These are phyloP conservation scores for Xylaria telfairii DNA, from an alignment of 495 filamentous ascomycete species.

Conservation along the genomic window DNA sequence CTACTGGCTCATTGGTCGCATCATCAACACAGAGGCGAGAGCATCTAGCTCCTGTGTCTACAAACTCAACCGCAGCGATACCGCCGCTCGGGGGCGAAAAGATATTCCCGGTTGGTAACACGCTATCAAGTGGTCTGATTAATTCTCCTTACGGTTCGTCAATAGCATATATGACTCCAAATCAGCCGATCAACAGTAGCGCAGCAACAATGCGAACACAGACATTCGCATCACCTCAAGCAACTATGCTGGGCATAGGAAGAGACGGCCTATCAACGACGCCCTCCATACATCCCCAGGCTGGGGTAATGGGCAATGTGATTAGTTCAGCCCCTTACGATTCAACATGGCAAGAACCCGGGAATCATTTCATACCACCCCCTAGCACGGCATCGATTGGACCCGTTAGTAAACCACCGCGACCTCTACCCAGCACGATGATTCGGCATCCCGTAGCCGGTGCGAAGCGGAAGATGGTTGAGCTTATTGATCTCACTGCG, in stretches of 20 bases:
- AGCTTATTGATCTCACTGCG: conserved; percentile 28
- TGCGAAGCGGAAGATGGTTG: conserved; percentile 25
- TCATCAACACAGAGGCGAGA: background rate
- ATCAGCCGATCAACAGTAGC: background rate
- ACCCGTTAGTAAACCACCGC: background rate
- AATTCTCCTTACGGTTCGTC: background rate
- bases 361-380: background rate
- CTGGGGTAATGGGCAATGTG: background rate
- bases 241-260: background rate
- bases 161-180: background rate
- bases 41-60: background rate
- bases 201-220: background rate
- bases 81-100: background rate
- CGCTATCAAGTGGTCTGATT: background rate
- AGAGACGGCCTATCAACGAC: background rate
- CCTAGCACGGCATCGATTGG: background rate
- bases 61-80: background rate
- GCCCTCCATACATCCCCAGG: background rate
- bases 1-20: background rate
- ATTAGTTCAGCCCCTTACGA: background rate
- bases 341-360: background rate
- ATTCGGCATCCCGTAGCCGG: conserved; percentile 19
- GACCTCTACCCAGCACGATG: background rate
- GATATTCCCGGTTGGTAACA: background rate
- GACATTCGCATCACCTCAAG: background rate